Evolutionary conservation across 768 basidiomycete genomes (phyloP), one percentile per base, ranked within the genome.

Genomic region (Clitopilus hobsonii): DNA sequence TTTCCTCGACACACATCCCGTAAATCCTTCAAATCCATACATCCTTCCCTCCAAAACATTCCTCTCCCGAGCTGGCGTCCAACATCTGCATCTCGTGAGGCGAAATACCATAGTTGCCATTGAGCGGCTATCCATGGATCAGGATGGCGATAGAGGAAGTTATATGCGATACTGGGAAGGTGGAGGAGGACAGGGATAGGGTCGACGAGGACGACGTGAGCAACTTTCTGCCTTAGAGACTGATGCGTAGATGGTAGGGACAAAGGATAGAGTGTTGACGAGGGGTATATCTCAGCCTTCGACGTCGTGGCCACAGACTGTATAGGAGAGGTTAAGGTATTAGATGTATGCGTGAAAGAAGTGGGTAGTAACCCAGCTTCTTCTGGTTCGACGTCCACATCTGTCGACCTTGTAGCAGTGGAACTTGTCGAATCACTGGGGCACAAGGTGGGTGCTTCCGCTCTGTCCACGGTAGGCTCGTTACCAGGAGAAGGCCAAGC

Each of bases 51-150:
- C 86, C 86, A 88, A 61, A 86, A 87, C 62, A 88, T 86, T 52
- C 82, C 75, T 1, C 86, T 72, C 13, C 74, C 71, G 14, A 88
- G 73, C 36, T 81, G 75, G 2, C 81, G 74, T 49, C 85, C 77
- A 47, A 85, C 75, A 60, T 87, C 85, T 8, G 83, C 69, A 58
- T 88, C 86, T 10, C 80, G 77, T 54, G 79, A 80, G 20, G 84
- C 75, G 59, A 88, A 86, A 61, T 83, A 88, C 82, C 84, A 86
- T 51, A 88, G 59, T 66, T 84, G 73, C 83, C 83, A 85, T 59
- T 88, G 81, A 61, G 54, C 62, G 50, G 67, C 65, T 1, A n/a
- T 60, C 58, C 50, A n/a, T n/a, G n/a, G n/a, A n/a, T n/a, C 57
- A 36, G n/a, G 86, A 74, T 6, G 58, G 20, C 86, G 80, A 67